Evolutionary conservation across 768 basidiomycete species (phyloP).

Genomic region (Hericium erinaceus): DNA sequence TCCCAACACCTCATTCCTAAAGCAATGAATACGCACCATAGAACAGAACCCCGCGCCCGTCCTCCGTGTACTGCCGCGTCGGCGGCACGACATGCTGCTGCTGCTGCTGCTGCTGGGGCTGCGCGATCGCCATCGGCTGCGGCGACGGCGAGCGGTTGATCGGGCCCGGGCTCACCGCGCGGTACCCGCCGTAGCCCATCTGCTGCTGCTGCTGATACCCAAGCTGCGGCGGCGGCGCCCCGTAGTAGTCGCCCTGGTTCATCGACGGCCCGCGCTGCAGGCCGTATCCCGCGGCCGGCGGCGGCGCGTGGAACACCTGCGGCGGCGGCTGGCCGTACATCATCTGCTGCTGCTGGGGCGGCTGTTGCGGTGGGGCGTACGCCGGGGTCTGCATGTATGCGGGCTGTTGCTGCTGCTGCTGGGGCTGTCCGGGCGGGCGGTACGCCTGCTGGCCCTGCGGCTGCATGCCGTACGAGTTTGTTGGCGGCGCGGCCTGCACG

Average conservation of each 20-base stretch:
- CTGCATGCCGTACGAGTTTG: slow-evolving; percentile 1
- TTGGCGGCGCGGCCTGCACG: slow-evolving; percentile 1
- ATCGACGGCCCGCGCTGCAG: not conserved
- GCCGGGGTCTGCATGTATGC: not conserved
- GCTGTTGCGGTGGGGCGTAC: slow-evolving; percentile 20
- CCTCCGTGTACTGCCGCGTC: slow-evolving; percentile 75
- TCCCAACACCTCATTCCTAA: slow-evolving; percentile 2
- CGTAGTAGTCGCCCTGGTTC: slow-evolving; percentile 3
- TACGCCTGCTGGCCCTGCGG: slow-evolving; percentile 20
- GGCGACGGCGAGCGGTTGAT: slow-evolving; percentile 43
- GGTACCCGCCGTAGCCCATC: slow-evolving; percentile 28
- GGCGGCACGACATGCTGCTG: slow-evolving; percentile 25
- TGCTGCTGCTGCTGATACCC: slow-evolving; percentile 23
- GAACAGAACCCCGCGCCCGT: slow-evolving; percentile 76
- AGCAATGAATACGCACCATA: slow-evolving; percentile 50
- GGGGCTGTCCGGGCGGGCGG: slow-evolving; percentile 9
- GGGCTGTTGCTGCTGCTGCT: slow-evolving; percentile 1
- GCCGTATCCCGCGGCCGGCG: slow-evolving; percentile 1
- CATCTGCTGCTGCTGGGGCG: slow-evolving; percentile 23
- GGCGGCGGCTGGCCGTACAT: slow-evolving; percentile 5
- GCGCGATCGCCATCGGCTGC: slow-evolving; percentile 24
- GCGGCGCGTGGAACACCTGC: slow-evolving; percentile 5
- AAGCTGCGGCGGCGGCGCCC: slow-evolving; percentile 13
- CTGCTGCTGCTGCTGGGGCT: slow-evolving; percentile 8
- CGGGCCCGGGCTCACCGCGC: slow-evolving; percentile 31